Evolutionary conservation across 2,329 filamentous ascomycete species (phyloP), one percentile per base, ranked within the genome.

Genomic region (Fusarium floridanum): DNA sequence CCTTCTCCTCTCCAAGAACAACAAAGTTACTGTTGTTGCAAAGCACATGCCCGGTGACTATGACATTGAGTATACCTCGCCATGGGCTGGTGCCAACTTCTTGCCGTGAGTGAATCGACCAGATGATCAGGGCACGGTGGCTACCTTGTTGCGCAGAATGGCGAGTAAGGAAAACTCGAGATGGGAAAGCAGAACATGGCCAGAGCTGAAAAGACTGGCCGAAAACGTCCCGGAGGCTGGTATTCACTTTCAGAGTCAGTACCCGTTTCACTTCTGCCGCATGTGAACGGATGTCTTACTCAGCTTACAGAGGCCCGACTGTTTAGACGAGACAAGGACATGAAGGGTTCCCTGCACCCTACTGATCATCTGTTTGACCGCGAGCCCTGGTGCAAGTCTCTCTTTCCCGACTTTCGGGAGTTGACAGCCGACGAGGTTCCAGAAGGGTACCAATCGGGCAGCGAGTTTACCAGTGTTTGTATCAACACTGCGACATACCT

Each of bases 401-500:
- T 55, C 6, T 55, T 55, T 5, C 10, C 48, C 16, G 22, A 62
- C 16, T 50, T 48, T 24, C 60, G 60, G 17, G 29, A 36, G 11
- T 11, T 62, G 16, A 17, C 43, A 10, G 16, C 12, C 1, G 20
- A 36, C 3, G 29, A 32, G 10, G 11, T 32, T 9, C 17, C 43
- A 4, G 6, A 55, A 55, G 48, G 61, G 12, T 27, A 29, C 29
- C 61, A 91, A 94, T 71, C 93, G 91, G 20, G 94, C 90, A 22
- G 93, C 90, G 86, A 88, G 56, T 97, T 97, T 81, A 94, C 90
- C 9, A 96, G 94, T 0, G 91, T 97, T 39, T 98, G 95, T 84
- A 95, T 98, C 82, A 98, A 98, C 84, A 93, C 94, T 0, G 90
- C 93, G 36, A 84, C 98, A 65, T 98, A 98, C 83, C 89, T 98